Evolutionary conservation across 1,284 basidiomycete species (phyloP).

Genomic region (Fomitiporia mediterranea): DNA sequence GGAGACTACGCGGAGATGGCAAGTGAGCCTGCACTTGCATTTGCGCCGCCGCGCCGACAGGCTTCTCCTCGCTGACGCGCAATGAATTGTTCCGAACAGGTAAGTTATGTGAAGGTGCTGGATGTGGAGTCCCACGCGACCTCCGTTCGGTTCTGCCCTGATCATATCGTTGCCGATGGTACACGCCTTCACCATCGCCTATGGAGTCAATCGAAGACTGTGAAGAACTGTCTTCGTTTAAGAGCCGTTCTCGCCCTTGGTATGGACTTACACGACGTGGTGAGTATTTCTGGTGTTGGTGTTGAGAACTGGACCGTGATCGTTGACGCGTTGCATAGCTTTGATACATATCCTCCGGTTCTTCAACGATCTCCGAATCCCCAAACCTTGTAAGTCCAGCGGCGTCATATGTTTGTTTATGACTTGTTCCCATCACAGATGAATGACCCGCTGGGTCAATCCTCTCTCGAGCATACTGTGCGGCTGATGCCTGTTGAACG

Average conservation of each 20-base stretch:
- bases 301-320: not conserved
- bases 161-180: not conserved
- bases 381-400: not conserved
- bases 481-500: not conserved
- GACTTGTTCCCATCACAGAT: not conserved
- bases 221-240: slow-evolving; percentile 1
- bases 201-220: not conserved
- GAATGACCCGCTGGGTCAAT: not conserved
- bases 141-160: not conserved
- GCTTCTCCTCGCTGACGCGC: not conserved
- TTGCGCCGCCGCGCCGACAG: not conserved
- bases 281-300: not conserved
- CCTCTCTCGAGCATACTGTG: slow-evolving; percentile 1
- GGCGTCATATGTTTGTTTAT: too few relatives aligned
- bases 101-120: not conserved
- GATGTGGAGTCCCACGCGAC: slow-evolving; percentile 7
- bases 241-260: not conserved
- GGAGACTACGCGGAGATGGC: slow-evolving; percentile 14
- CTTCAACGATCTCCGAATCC: slow-evolving; percentile 6
- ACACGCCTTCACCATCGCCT: not conserved
- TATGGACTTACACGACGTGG: not conserved
- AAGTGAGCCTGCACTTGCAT: slow-evolving; percentile 1
- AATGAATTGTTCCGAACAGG: slow-evolving; percentile 11
- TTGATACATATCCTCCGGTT: slow-evolving; percentile 12
- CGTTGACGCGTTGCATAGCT: not conserved